phyloP scores from a whole-genome alignment of 2,329 filamentous ascomycete species.

The Aspergillus cejpii region DNA sequence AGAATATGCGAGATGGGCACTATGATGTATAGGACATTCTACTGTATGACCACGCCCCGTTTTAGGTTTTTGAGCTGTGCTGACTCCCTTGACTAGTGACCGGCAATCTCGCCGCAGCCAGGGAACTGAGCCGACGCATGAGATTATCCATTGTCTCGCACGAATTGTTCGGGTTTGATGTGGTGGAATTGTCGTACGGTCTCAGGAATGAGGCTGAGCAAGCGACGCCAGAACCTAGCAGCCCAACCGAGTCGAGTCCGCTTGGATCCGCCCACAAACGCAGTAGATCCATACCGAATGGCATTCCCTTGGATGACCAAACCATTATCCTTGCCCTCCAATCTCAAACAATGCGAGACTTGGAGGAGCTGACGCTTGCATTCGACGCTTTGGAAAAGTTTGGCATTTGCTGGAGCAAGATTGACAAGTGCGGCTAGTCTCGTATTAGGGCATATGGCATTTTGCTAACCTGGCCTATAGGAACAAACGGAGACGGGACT shows the following conservation, averaged over 20 bases:
- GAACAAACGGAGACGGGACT: slow-evolving; percentile 31
- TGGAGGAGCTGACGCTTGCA: slow-evolving; percentile 60
- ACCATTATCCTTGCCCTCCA: slow-evolving; percentile 34
- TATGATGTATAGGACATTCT: slow-evolving; percentile 72
- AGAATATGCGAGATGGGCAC: slow-evolving; percentile 63
- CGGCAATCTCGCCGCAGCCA: slow-evolving; percentile 49
- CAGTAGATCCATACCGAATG: slow-evolving; percentile 22
- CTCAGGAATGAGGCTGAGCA: slow-evolving; percentile 21
- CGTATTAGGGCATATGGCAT: slow-evolving; percentile 5
- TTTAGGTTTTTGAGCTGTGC: slow-evolving; percentile 6
- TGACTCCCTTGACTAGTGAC: slow-evolving; percentile 16
- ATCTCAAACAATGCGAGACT: slow-evolving; percentile 59
- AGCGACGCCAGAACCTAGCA: slow-evolving; percentile 25
- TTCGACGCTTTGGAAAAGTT: slow-evolving; percentile 64
- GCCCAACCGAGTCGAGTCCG: slow-evolving; percentile 28
- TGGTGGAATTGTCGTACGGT: slow-evolving; percentile 22
- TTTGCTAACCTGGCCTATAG: slow-evolving; percentile 14
- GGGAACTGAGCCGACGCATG: slow-evolving; percentile 48
- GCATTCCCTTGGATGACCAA: slow-evolving; percentile 21
- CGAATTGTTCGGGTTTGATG: slow-evolving; percentile 36
- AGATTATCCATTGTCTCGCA: slow-evolving; percentile 44
- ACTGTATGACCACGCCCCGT: slow-evolving; percentile 57
- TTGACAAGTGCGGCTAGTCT: slow-evolving; percentile 34
- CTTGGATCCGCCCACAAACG: slow-evolving; percentile 25
- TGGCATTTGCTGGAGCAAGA: slow-evolving; percentile 48